Evolutionary conservation across 2,329 filamentous ascomycete species (phyloP).

Genomic region (Pestalotiopsis sp.): DNA sequence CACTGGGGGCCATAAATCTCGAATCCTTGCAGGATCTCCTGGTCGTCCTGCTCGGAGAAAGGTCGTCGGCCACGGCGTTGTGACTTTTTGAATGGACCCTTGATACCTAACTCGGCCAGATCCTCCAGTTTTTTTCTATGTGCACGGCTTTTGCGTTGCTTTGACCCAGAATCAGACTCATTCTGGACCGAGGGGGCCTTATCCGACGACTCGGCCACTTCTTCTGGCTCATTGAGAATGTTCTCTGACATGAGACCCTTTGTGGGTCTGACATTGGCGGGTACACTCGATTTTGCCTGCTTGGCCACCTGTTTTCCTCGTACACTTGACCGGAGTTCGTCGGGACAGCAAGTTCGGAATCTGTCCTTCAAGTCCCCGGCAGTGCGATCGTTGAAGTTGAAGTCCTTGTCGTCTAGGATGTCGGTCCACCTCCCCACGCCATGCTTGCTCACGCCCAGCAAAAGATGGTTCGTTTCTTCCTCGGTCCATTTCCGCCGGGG

Average conservation of each 20-base stretch:
- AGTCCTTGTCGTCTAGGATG: slow-evolving; percentile 63
- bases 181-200: slow-evolving; percentile 26
- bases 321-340: slow-evolving; percentile 53
- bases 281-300: slow-evolving; percentile 23
- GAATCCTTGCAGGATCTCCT: slow-evolving; percentile 62
- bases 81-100: slow-evolving; percentile 64
- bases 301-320: slow-evolving; percentile 31
- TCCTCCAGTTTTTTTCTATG: slow-evolving; percentile 60
- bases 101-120: slow-evolving; percentile 60
- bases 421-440: slow-evolving; percentile 68
- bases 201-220: slow-evolving; percentile 30
- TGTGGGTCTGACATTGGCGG: slow-evolving; percentile 40
- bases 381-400: slow-evolving; percentile 62
- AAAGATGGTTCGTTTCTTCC: slow-evolving; percentile 63
- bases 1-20: slow-evolving; percentile 63
- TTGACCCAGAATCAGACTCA: slow-evolving; percentile 39
- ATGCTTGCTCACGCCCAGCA: slow-evolving; percentile 63
- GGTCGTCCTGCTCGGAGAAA: slow-evolving; percentile 66
- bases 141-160: slow-evolving; percentile 52
- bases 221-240: slow-evolving; percentile 53
- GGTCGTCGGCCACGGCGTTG: slow-evolving; percentile 60
- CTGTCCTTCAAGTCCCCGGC: slow-evolving; percentile 68
- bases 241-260: slow-evolving; percentile 57
- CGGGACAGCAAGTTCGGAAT: slow-evolving; percentile 67
- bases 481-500: slow-evolving; percentile 66